phyloP scores from a whole-genome alignment of 331 rosid genomes.

The Ulmus americana region DNA sequence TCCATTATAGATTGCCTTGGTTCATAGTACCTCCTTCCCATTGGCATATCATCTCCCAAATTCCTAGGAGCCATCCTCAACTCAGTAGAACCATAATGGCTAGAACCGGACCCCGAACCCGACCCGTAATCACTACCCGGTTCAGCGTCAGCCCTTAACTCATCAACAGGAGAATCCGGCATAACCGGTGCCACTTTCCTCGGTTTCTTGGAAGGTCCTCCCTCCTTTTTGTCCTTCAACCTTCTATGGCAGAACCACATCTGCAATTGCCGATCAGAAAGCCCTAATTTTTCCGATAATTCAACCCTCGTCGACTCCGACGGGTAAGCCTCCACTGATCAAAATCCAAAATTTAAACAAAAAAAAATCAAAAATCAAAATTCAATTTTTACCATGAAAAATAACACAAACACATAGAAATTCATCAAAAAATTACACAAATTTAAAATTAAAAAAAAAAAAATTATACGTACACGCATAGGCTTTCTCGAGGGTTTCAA shows the following conservation, averaged over 20 bases:
- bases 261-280: slow-evolving; percentile 98
- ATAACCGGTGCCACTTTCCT: slow-evolving; percentile 30
- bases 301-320: slow-evolving; percentile 71
- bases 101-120: slow-evolving; percentile 91
- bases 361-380: not conserved
- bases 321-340: slow-evolving; percentile 85
- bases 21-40: slow-evolving; percentile 55
- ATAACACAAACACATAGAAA: not conserved
- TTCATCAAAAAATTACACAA: not conserved
- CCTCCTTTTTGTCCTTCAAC: slow-evolving; percentile 90
- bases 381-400: not conserved
- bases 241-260: slow-evolving; percentile 99
- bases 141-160: slow-evolving; percentile 49
- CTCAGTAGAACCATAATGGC: slow-evolving; percentile 59
- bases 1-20: slow-evolving; percentile 66
- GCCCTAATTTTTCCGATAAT: slow-evolving; percentile 77
- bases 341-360: slow-evolving; percentile 17
- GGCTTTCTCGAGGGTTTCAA: slow-evolving; percentile 85
- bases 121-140: slow-evolving; percentile 76
- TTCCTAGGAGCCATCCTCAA: slow-evolving; percentile 43
- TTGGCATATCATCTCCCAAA: slow-evolving; percentile 37
- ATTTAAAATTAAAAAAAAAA: not conserved
- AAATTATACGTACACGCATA: slow-evolving; percentile 56
- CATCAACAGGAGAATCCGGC: slow-evolving; percentile 64
- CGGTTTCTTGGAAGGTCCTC: slow-evolving; percentile 45